Evolutionary conservation across 495 filamentous ascomycete species (phyloP).

Genomic region (Xylaria intraflava): DNA sequence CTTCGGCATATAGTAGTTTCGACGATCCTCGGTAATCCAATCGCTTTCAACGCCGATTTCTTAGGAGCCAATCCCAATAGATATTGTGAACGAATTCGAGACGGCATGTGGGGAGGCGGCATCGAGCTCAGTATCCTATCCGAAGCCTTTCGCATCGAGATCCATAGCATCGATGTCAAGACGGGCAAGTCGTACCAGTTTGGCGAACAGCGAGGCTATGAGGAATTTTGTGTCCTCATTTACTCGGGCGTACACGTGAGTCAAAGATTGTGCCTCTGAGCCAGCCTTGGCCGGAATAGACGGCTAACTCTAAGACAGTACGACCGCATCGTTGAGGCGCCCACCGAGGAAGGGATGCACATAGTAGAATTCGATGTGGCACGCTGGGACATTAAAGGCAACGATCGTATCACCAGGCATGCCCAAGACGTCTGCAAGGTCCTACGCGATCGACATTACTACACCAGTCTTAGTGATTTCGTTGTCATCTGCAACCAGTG

Average conservation of each 20-base stretch:
- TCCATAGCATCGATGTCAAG: constrained; percentile 70
- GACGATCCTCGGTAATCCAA: constrained; percentile 65
- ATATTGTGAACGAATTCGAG: constrained; percentile 82
- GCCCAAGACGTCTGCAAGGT: constrained; percentile 63
- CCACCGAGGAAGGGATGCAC: constrained; percentile 50
- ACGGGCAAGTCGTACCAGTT: constrained; percentile 56
- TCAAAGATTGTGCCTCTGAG: not conserved
- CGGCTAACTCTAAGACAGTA: constrained; percentile 41
- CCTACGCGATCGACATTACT: constrained; percentile 67
- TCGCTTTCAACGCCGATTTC: constrained; percentile 65
- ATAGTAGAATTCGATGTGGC: constrained; percentile 60
- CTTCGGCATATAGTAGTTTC: constrained; percentile 78
- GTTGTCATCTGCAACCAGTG: constrained; percentile 69
- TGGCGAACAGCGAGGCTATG: constrained; percentile 59
- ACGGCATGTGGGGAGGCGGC: constrained; percentile 81
- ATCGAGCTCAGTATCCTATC: constrained; percentile 85
- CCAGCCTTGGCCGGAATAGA: not conserved
- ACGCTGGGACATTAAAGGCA: constrained; percentile 59
- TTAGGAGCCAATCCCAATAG: constrained; percentile 66
- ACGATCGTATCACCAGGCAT: constrained; percentile 61
- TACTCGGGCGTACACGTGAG: constrained; percentile 78
- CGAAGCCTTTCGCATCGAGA: constrained; percentile 80
- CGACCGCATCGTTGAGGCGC: constrained; percentile 76
- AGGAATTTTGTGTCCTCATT: constrained; percentile 69
- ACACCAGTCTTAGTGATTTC: constrained; percentile 81